phyloP scores from a whole-genome alignment of 2,329 filamentous ascomycete species.

The Venturia effusa region DNA sequence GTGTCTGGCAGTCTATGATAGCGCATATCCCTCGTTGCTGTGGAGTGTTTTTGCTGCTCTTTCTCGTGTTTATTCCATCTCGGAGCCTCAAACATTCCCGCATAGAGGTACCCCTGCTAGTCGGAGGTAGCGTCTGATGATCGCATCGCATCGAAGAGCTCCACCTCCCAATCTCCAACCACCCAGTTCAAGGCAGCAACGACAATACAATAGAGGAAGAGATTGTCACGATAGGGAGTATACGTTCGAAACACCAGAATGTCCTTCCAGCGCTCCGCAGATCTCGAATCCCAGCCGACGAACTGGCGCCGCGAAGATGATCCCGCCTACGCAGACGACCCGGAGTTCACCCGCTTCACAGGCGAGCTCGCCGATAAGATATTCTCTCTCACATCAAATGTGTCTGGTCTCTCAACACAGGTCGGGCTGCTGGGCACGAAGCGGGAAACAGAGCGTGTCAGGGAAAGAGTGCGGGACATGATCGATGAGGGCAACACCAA shows the following conservation, averaged over 20 bases:
- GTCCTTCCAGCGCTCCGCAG: constrained; percentile 85
- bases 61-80: neutral
- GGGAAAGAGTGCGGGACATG: constrained; percentile 79
- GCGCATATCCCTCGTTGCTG: neutral
- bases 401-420: constrained; percentile 73
- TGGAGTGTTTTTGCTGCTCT: neutral
- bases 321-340: constrained; percentile 76
- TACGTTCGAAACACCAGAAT: constrained; percentile 36
- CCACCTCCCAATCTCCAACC: neutral
- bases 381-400: constrained; percentile 80
- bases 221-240: constrained; percentile 9
- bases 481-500: constrained; percentile 76
- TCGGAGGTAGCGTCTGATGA: neutral
- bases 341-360: constrained; percentile 77
- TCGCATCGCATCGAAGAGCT: neutral
- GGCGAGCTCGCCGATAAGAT: constrained; percentile 77
- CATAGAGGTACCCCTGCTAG: neutral
- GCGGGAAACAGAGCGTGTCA: constrained; percentile 80
- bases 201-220: neutral
- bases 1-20: neutral
- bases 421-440: constrained; percentile 78
- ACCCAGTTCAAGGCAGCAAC: neutral
- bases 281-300: constrained; percentile 69
- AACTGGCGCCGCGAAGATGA: constrained; percentile 58
- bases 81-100: neutral